Base-by-base conservation (phyloP, 140 eudicot species). In the Ambrosia hybrid region DNA sequence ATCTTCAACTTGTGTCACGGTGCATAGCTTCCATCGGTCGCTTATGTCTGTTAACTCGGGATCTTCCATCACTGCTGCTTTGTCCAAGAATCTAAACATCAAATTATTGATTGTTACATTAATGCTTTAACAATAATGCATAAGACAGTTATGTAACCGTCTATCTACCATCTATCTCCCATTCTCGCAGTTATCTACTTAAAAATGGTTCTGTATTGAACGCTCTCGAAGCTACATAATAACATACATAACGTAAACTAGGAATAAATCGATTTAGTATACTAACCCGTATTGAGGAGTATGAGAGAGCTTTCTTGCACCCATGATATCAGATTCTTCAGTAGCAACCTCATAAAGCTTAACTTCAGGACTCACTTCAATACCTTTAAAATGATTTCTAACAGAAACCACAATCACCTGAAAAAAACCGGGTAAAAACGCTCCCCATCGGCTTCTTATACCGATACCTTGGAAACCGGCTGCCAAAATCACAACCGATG, bases 391-490 rank as follows among this genome's bases (percentile, higher is more conserved):
- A 82, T 84, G 95, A 14, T 91, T 91, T 60, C 78, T 88, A 26
- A 86, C 65, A 49, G 92, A 76, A 74, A 69, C 95, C 61, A 86
- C 89, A 37, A 82, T 16, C 21, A 91, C 97, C 61, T 91, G 97
- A 37, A 86, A 5, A 80, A 91, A 91, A n/a, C 33, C 97, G 82
- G 0, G 97, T 86, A 66, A 91, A 86, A 67, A 87, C 84, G 61
- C 97, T 91, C 41, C 97, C 97, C 85, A 76, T 86, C 30, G 97
- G 97, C 73, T 83, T 91, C 80, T 91, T 88, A 78, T 83, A 88
- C 56, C 97, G 80, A 69, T 85, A 91, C 79, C 76, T 84, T 0
- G 65, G 51, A 41, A 88, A 82, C 17, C 97, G 37, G 82, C 85
- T 43, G 80, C 90, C 80, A 91, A 78, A 2, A 85, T 72, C 8